These are phyloP conservation scores for Aschersonia sp. DNA, from an alignment of 2,329 filamentous ascomycete species.

Conservation along the genomic window DNA sequence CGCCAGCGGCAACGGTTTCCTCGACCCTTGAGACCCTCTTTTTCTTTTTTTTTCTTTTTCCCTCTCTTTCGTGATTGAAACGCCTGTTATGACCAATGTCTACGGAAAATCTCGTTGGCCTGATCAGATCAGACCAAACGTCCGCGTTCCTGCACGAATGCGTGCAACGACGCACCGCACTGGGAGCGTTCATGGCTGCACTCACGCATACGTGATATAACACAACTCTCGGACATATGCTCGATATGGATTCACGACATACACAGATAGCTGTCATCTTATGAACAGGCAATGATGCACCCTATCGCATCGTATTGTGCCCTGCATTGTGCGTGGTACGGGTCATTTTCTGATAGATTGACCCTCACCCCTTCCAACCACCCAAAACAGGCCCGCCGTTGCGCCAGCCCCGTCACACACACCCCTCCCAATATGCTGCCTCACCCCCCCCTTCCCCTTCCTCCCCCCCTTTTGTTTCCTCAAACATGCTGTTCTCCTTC, in stretches of 20 bases:
- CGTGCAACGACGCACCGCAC: no score
- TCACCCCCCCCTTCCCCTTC: not conserved
- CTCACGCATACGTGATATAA: no score
- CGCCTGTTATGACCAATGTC: no score
- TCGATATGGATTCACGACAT: no score
- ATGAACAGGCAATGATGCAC: not conserved
- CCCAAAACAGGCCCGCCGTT: not conserved
- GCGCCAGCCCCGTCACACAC: not conserved
- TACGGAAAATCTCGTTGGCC: no score
- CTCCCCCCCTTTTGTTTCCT: constrained; percentile 5
- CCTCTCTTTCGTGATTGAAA: not conserved
- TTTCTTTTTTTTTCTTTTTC: not conserved
- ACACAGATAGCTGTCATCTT: not conserved
- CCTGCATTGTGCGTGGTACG: not conserved
- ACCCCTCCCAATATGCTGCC: not conserved
- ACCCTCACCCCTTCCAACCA: not conserved
- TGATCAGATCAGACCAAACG: no score
- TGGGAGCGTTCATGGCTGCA: no score
- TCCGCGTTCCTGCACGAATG: no score
- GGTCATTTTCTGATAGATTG: not conserved
- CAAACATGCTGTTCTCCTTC: constrained; percentile 5
- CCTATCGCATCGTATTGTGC: not conserved
- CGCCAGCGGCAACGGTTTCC: constrained; percentile 1
- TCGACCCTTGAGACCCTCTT: constrained; percentile 2
- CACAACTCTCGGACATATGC: no score